Evolutionary conservation across 768 basidiomycete genomes (phyloP).

Genomic region (Phanerochaete carnosa): DNA sequence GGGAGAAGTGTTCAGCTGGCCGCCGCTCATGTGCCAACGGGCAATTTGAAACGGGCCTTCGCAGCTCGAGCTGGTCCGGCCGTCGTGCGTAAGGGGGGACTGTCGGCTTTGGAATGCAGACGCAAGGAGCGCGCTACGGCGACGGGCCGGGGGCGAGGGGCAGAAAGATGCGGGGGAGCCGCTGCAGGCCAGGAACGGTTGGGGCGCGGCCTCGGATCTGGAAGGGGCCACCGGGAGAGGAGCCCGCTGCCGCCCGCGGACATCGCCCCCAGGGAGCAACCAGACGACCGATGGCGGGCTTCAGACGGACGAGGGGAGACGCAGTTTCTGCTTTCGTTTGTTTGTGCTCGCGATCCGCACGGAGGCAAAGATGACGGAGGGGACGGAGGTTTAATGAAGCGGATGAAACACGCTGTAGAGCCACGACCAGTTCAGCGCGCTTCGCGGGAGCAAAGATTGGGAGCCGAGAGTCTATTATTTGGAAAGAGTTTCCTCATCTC

Average conservation of each 20-base stretch:
- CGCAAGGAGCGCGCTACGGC: background rate
- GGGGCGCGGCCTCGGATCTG: no score
- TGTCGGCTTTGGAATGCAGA: background rate
- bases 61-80: background rate
- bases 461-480: background rate
- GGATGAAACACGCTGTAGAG: constrained; percentile 8
- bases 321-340: background rate
- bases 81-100: background rate
- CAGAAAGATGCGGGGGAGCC: no score
- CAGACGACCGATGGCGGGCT: no score
- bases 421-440: background rate
- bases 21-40: no score
- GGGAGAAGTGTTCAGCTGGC: no score
- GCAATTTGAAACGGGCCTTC: no score
- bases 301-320: no score
- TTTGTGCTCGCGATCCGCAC: background rate
- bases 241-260: no score
- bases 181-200: no score
- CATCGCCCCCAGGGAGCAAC: background rate
- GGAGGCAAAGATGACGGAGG: background rate
- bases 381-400: constrained; percentile 8
- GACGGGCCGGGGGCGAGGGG: background rate
- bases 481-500: background rate
- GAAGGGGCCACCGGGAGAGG: no score
- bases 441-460: constrained; percentile 11